Percentiles rank a stretch among this genome's conserved stretches.
These are phyloP conservation scores for Trametes sanguinea DNA, from an alignment of 768 basidiomycete species.

Conservation along the genomic window DNA sequence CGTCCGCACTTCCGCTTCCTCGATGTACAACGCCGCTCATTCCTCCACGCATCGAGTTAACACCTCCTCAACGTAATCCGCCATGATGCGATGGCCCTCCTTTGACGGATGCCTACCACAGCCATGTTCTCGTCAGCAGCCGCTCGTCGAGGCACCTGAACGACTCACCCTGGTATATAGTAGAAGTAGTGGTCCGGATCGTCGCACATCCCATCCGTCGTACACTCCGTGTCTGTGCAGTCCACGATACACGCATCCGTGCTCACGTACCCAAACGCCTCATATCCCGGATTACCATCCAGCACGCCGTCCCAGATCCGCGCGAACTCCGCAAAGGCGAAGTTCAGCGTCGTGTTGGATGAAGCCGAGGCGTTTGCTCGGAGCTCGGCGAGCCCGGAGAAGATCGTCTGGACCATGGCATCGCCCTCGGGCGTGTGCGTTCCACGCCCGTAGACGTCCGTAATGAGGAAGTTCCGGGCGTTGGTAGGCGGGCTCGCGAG, in stretches of 20 bases:
- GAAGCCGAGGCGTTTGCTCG: conserved; percentile 29
- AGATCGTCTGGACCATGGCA: conserved; percentile 49
- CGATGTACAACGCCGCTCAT: background rate
- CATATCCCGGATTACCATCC: conserved; percentile 43
- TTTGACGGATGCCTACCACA: conserved; percentile 49
- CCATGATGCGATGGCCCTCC: conserved; percentile 53
- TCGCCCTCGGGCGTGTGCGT: conserved; percentile 42
- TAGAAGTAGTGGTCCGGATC: conserved; percentile 51
- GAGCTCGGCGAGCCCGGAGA: conserved; percentile 42
- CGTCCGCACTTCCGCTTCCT: too few relatives aligned
- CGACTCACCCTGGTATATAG: conserved; percentile 50
- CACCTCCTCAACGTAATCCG: conserved; percentile 49
- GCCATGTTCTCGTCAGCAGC: background rate
- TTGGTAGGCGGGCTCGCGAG: conserved; percentile 54
- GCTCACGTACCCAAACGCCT: conserved; percentile 51
- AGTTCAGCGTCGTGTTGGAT: conserved; percentile 30
- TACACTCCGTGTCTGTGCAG: conserved; percentile 19
- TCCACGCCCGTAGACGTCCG: conserved; percentile 55
- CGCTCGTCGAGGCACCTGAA: background rate
- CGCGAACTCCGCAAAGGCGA: conserved; percentile 48
- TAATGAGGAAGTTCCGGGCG: conserved; percentile 50
- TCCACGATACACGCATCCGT: conserved; percentile 25
- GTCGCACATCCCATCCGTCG: conserved; percentile 27
- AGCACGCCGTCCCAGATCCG: conserved; percentile 54
- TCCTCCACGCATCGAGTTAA: conserved; percentile 34